Percentiles rank a stretch among this genome's conserved stretches.
Evolutionary conservation across 257 asterid genomes (phyloP).

Genomic region (Phtheirospermum japonicum): DNA sequence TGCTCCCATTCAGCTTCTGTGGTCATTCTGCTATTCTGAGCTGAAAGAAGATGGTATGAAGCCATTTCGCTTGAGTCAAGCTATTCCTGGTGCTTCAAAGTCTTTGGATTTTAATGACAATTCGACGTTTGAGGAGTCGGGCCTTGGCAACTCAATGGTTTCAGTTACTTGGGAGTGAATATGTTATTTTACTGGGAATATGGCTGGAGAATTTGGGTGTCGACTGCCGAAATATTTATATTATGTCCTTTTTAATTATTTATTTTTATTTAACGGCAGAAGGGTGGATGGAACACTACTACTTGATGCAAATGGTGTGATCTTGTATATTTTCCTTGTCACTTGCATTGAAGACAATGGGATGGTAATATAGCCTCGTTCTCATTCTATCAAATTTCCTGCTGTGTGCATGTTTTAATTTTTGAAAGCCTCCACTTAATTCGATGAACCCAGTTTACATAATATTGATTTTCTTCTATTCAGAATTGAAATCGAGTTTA

Average conservation of each 20-base stretch:
- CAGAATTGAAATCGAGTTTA: no score
- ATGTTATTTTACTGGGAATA: not conserved
- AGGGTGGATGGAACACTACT: slow-evolving; percentile 15
- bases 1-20: slow-evolving; percentile 48
- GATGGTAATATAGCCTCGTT: not conserved
- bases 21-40: slow-evolving; percentile 76
- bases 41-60: slow-evolving; percentile 53
- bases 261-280: slow-evolving; percentile 20
- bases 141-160: slow-evolving; percentile 75
- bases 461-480: no score
- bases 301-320: not conserved
- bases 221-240: slow-evolving; percentile 2
- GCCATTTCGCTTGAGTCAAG: slow-evolving; percentile 61
- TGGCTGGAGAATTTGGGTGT: slow-evolving; percentile 19
- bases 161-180: slow-evolving; percentile 67
- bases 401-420: not conserved
- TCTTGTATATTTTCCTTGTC: slow-evolving; percentile 26
- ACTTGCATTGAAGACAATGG: slow-evolving; percentile 13
- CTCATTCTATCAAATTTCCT: not conserved
- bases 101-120: slow-evolving; percentile 43
- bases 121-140: slow-evolving; percentile 58
- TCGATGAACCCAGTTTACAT: no score
- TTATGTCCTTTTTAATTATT: no score
- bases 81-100: slow-evolving; percentile 64
- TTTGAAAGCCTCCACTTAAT: no score